Evolutionary conservation across 2,329 filamentous ascomycete genomes (phyloP).

Genomic region (Alternaria hordeiaustralica): DNA sequence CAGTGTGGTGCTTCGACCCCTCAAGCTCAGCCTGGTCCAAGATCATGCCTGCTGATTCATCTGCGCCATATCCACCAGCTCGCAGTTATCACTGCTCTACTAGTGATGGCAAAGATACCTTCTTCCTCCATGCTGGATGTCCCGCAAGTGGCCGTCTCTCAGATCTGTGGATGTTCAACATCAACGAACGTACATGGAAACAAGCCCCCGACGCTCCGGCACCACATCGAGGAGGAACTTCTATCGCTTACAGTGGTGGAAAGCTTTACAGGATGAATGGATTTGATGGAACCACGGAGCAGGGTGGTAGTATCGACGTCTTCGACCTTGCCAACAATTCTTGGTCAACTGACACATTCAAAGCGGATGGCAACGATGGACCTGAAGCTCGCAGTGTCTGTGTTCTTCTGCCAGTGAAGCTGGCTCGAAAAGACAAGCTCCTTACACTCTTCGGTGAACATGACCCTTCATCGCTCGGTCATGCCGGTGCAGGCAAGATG

Average conservation of each 20-base stretch:
- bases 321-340: conserved; percentile 49
- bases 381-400: conserved; percentile 60
- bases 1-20: conserved; percentile 78
- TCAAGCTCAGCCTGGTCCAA: conserved; percentile 68
- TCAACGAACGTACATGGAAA: conserved; percentile 69
- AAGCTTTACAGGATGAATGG: conserved; percentile 81
- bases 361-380: conserved; percentile 54
- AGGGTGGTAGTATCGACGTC: conserved; percentile 75
- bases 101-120: conserved; percentile 69
- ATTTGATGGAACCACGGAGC: conserved; percentile 72
- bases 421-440: conserved; percentile 48
- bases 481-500: conserved; percentile 65
- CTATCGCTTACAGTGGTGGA: conserved; percentile 68
- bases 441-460: conserved; percentile 62
- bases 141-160: conserved; percentile 66
- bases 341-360: conserved; percentile 52
- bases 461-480: conserved; percentile 60
- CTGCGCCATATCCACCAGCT: conserved; percentile 63
- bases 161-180: conserved; percentile 81
- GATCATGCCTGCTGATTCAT: conserved; percentile 62
- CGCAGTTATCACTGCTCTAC: conserved; percentile 75
- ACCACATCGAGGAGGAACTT: conserved; percentile 69
- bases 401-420: conserved; percentile 51
- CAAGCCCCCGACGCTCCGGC: conserved; percentile 71
- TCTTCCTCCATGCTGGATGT: conserved; percentile 81